Base-by-base conservation (phyloP, 108 stramenopile species). In the Cyclostephanos invisitatus region DNA sequence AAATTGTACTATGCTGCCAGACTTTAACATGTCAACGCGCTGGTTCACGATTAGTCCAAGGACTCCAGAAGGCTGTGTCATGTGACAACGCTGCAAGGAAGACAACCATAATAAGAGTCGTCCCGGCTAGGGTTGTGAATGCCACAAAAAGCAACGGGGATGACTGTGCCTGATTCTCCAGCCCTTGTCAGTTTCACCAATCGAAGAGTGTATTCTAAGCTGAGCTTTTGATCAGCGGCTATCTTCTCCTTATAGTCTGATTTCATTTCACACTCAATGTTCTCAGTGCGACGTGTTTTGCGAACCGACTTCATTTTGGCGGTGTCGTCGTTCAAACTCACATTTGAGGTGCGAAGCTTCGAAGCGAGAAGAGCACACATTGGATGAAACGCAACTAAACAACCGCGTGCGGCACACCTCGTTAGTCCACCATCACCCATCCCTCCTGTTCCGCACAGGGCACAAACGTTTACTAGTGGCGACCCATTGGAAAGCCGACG, bases 91-190 rank as follows among this genome's bases (percentile, higher is more conserved):
- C 77, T 87, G 36, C 84, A 84, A 62, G 91, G 89, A 69, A 71
- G 78, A 42, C 84, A 68, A 24, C 91, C 91, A 56, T 71, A 79
- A 15, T 70, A 85, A 36, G 67, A 64, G 46, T 42, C 32, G 22
- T 83, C 76, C 64, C 91, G 62, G 46, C 63, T 49, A 20, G 86
- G 87, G 76, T 90, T 89, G 59, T 92, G 91, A 53, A 89, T 56
- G 21, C 89, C 89, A 63, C 91, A 92, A 72, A 89, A 92, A 10
- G 75, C 81, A 48, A 92, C 68, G 38, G 89, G 88, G n/a, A 92
- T 50, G 51, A 81, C 42, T 40, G 69, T 15, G 49, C 21, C 40
- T 38, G 57, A 47, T 48, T 22, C 62, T 61, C 63, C 84, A 15
- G 40, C 20, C 25, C 56, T 40, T 2, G 15, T 50, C 63, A 83